These are phyloP conservation scores for Malus hybrid DNA, from an alignment of 331 rosid genomes.

Conservation along the genomic window DNA sequence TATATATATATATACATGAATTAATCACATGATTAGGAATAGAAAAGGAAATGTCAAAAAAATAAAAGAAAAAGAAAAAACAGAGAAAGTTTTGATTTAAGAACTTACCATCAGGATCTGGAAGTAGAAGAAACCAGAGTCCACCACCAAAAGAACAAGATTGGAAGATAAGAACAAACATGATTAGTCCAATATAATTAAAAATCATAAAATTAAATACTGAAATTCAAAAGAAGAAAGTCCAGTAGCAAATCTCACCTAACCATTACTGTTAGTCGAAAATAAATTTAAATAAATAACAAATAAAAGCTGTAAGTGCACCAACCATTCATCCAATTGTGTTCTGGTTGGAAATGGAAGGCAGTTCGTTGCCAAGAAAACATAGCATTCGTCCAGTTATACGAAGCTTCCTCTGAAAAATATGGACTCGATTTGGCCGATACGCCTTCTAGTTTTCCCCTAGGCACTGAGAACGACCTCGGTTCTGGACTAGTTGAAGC, in stretches of 20 bases:
- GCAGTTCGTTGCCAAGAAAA: slow-evolving; percentile 82
- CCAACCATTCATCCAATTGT: slow-evolving; percentile 89
- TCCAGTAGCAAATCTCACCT: neutral
- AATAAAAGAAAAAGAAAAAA: neutral
- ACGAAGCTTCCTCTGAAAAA: slow-evolving; percentile 16
- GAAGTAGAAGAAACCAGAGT: slow-evolving; percentile 24
- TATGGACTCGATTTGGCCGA: slow-evolving; percentile 61
- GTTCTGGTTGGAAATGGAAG: slow-evolving; percentile 66
- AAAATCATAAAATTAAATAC: neutral
- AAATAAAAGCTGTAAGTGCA: neutral
- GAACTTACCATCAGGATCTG: slow-evolving; percentile 80
- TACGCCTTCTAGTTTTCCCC: slow-evolving; percentile 62
- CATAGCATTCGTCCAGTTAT: slow-evolving; percentile 81
- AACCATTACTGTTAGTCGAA: neutral
- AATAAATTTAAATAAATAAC: neutral
- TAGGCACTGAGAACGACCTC: slow-evolving; percentile 13
- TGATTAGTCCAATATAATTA: slow-evolving; percentile 1
- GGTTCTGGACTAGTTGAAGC: neutral
- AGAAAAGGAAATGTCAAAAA: neutral
- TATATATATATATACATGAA: too few species aligned
- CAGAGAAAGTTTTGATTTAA: neutral
- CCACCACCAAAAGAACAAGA: slow-evolving; percentile 8
- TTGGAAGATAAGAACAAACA: neutral
- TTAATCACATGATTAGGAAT: neutral
- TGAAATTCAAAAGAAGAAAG: neutral